A percentile compares a stretch with the other conserved stretches of the same genome.
phyloP scores from a whole-genome alignment of 169 alveolate genomes.

The Plasmodium adleri region DNA sequence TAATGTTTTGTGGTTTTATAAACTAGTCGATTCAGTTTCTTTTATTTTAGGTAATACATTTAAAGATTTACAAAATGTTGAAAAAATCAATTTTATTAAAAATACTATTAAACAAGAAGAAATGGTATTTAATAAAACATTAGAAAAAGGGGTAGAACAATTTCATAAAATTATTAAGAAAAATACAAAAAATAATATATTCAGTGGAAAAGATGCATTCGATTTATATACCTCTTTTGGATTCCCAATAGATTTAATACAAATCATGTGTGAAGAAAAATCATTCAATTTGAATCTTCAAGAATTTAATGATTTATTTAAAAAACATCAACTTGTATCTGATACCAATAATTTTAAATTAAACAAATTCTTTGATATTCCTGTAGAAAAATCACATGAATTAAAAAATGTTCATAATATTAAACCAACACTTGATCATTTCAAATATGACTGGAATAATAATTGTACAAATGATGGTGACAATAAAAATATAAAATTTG shows the following conservation, averaged over 20 bases:
- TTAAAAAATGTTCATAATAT: constrained; percentile 49
- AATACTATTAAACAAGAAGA: constrained; percentile 89
- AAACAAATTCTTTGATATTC: constrained; percentile 77
- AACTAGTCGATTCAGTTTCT: constrained; percentile 89
- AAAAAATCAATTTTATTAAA: constrained; percentile 86
- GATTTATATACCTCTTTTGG: constrained; percentile 93
- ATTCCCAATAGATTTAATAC: constrained; percentile 94
- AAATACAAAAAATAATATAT: constrained; percentile 19
- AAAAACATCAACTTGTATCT: constrained; percentile 86
- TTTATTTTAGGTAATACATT: constrained; percentile 85
- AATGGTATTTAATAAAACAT: constrained; percentile 88
- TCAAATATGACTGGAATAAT: constrained; percentile 80
- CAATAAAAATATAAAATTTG: constrained; percentile 26
- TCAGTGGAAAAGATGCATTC: constrained; percentile 90
- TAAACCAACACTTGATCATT: constrained; percentile 78
- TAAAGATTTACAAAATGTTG: constrained; percentile 89
- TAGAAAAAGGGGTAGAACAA: constrained; percentile 90
- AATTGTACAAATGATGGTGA: constrained; percentile 16
- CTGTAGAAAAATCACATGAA: constrained; percentile 83
- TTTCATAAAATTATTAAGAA: constrained; percentile 81
- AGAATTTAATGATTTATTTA: constrained; percentile 88
- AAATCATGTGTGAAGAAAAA: constrained; percentile 93
- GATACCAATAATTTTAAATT: constrained; percentile 83
- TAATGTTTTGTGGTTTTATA: constrained; percentile 89
- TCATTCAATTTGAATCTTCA: constrained; percentile 84